Evolutionary conservation across 768 basidiomycete species (phyloP).

Genomic region (Tephrocybe sp.): DNA sequence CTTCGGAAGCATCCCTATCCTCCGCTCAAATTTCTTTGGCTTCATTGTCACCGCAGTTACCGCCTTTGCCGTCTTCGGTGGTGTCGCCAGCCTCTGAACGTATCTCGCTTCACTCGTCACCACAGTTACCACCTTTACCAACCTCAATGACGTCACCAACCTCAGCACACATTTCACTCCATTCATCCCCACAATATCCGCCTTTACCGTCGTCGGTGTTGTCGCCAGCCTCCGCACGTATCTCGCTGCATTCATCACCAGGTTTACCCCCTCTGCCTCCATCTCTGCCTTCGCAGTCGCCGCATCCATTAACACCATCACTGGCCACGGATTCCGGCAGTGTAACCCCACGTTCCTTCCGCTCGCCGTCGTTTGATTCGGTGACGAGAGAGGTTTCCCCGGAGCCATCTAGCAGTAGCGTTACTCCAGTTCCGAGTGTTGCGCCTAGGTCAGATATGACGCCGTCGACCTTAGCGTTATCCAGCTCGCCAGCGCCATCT

Average conservation of each 20-base stretch:
- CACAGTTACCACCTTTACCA: conserved; percentile 23
- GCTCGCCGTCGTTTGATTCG: conserved; percentile 18
- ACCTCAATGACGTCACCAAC: conserved; percentile 2
- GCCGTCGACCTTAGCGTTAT: conserved; percentile 18
- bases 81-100: background rate
- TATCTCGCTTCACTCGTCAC: conserved; percentile 12
- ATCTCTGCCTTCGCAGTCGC: conserved; percentile 15
- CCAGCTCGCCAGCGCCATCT: conserved; percentile 20
- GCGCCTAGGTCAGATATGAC: conserved; percentile 17
- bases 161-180: no score
- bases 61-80: conserved; percentile 16
- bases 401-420: conserved; percentile 9
- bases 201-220: background rate
- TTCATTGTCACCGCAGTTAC: background rate
- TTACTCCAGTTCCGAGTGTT: conserved; percentile 12
- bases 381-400: conserved; percentile 9
- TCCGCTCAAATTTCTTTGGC: conserved; percentile 1
- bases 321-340: conserved; percentile 21
- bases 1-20: conserved; percentile 29
- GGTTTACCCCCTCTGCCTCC: conserved; percentile 24
- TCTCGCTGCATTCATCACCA: conserved; percentile 24
- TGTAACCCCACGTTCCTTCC: conserved; percentile 31
- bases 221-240: conserved; percentile 15
- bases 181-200: background rate
- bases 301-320: conserved; percentile 5